phyloP scores from a whole-genome alignment of 2,329 filamentous ascomycete species.

The Venturia oleaginea region DNA sequence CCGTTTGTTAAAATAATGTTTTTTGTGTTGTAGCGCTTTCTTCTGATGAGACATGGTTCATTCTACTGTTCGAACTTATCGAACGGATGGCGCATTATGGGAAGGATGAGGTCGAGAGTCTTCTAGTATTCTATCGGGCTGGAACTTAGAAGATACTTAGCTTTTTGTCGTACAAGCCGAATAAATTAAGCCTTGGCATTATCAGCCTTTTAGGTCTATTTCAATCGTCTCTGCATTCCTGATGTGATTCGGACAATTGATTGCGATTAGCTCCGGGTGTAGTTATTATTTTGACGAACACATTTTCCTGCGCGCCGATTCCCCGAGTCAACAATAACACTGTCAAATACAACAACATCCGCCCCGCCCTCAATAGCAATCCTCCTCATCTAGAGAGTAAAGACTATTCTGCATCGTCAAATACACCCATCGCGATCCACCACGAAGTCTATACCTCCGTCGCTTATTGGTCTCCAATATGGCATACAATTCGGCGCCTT shows the following conservation, averaged over 20 bases:
- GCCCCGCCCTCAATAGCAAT: not conserved
- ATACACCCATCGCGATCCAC: not conserved
- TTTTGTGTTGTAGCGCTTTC: not conserved
- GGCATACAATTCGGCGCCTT: conserved; percentile 19
- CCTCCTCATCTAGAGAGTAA: not conserved
- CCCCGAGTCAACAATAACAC: not conserved
- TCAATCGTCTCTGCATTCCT: not conserved
- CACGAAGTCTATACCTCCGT: conserved; percentile 15
- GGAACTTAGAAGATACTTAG: not conserved
- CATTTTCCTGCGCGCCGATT: not conserved
- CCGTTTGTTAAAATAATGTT: not conserved
- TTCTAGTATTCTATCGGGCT: not conserved
- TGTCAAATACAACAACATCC: not conserved
- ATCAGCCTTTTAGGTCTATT: not conserved
- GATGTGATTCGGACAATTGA: not conserved
- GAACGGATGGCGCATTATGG: not conserved
- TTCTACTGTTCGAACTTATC: not conserved
- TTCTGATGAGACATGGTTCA: not conserved
- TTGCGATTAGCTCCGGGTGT: not conserved
- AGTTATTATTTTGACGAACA: not conserved
- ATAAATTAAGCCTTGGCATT: not conserved
- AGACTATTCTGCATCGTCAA: not conserved
- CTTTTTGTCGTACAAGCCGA: not conserved
- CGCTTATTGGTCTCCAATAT: conserved; percentile 17
- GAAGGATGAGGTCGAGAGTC: not conserved